These are phyloP conservation scores for Cadophora malorum DNA, from an alignment of 2,329 filamentous ascomycete species.

Conservation along the genomic window DNA sequence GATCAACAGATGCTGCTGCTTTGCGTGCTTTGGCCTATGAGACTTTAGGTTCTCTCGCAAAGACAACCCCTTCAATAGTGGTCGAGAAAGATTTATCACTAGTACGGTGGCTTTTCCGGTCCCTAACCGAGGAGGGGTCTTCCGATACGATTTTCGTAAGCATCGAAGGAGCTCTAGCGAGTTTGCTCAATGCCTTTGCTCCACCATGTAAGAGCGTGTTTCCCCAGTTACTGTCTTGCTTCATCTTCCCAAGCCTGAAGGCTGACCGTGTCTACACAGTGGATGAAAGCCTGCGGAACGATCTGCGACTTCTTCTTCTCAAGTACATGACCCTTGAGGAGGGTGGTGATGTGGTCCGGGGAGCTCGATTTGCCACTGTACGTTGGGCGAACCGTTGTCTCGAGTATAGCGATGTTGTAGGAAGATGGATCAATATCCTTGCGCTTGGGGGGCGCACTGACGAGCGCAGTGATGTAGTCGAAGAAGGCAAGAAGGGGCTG, in stretches of 20 bases:
- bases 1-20: constrained; percentile 64
- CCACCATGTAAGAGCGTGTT: constrained; percentile 27
- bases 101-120: constrained; percentile 81
- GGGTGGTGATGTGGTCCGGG: constrained; percentile 63
- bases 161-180: constrained; percentile 87
- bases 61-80: constrained; percentile 65
- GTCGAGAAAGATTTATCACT: constrained; percentile 57
- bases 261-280: constrained; percentile 34
- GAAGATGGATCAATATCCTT: constrained; percentile 87
- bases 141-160: constrained; percentile 79
- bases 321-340: constrained; percentile 67
- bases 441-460: constrained; percentile 71
- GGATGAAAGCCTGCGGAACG: constrained; percentile 45
- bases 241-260: neutral
- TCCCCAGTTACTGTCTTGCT: neutral
- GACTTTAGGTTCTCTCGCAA: constrained; percentile 82
- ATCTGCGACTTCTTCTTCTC: constrained; percentile 61
- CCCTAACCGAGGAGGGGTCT: constrained; percentile 79
- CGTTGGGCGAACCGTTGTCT: constrained; percentile 92
- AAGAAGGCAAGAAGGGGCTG: constrained; percentile 88
- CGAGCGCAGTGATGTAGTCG: constrained; percentile 81
- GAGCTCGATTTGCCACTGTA: constrained; percentile 80
- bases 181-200: constrained; percentile 67
- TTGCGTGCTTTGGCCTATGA: constrained; percentile 87
- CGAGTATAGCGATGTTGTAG: constrained; percentile 77